Percentiles rank a stretch among this genome's conserved stretches.
Conservation (phyloP, 192 early-diverging fungal species). For the Umbelopsis vinacea region DNA sequence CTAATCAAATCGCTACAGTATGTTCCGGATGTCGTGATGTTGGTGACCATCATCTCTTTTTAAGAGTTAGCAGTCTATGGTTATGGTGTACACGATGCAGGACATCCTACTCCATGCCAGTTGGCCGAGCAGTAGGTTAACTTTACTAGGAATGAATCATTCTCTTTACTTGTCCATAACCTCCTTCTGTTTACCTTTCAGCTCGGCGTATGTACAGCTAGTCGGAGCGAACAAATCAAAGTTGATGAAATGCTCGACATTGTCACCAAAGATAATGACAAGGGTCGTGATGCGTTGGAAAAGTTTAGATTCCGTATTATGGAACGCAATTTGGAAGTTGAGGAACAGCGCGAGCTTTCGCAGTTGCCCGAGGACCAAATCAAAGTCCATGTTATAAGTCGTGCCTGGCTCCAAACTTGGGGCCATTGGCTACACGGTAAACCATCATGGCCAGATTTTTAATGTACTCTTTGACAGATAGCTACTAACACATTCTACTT, state of each 20-base stretch:
- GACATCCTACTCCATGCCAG: conserved; percentile 18
- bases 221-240: conserved; percentile 8
- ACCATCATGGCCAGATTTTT: not conserved
- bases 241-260: conserved; percentile 20
- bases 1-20: not conserved
- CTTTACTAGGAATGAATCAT: too few species aligned
- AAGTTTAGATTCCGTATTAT: conserved; percentile 18
- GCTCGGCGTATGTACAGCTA: conserved; percentile 10
- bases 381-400: conserved; percentile 13
- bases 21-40: conserved; percentile 14
- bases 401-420: conserved; percentile 13
- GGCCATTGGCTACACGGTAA: conserved; percentile 20
- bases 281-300: conserved; percentile 6
- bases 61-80: conserved; percentile 17
- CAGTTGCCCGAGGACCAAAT: conserved; percentile 7
- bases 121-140: conserved; percentile 16
- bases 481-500: not conserved
- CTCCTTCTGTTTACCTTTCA: not conserved
- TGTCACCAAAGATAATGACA: conserved; percentile 10
- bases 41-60: conserved; percentile 22
- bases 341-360: conserved; percentile 11
- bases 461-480: not conserved
- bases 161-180: too few species aligned
- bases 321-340: conserved; percentile 12
- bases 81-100: conserved; percentile 22